Conservation (phyloP, 768 basidiomycete genomes). For the Suillus spraguei region DNA sequence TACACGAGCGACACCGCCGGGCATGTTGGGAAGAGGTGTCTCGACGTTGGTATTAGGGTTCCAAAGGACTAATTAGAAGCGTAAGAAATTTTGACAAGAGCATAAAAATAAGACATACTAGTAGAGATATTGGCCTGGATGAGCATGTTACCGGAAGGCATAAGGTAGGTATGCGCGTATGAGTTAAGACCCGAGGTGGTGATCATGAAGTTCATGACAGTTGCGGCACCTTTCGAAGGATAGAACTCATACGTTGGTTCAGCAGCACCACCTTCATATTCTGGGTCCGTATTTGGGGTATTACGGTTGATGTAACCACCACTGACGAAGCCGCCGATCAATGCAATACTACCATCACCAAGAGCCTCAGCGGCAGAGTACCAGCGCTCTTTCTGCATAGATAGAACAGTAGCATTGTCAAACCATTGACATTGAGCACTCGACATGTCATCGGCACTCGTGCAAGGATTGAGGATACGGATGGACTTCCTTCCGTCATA, state of each 20-base stretch:
- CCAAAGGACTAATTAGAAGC: slow-evolving; percentile 41
- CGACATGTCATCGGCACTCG: slow-evolving; percentile 45
- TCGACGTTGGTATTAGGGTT: slow-evolving; percentile 59
- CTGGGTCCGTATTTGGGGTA: slow-evolving; percentile 67
- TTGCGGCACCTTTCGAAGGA: slow-evolving; percentile 58
- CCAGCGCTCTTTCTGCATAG: slow-evolving; percentile 75
- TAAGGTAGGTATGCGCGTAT: slow-evolving; percentile 73
- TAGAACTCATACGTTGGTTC: slow-evolving; percentile 87
- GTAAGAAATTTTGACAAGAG: neutral
- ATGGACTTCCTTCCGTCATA: slow-evolving; percentile 81
- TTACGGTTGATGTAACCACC: slow-evolving; percentile 84
- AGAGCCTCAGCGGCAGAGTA: slow-evolving; percentile 77
- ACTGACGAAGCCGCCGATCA: slow-evolving; percentile 81
- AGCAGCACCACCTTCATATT: slow-evolving; percentile 64
- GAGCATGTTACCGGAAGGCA: slow-evolving; percentile 78
- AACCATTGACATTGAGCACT: slow-evolving; percentile 68
- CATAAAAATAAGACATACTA: slow-evolving; percentile 41
- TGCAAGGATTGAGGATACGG: slow-evolving; percentile 82
- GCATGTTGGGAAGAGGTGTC: slow-evolving; percentile 71
- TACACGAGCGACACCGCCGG: slow-evolving; percentile 70
- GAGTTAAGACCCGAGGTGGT: slow-evolving; percentile 77
- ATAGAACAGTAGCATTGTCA: slow-evolving; percentile 60
- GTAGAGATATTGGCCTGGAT: slow-evolving; percentile 82
- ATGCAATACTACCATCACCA: slow-evolving; percentile 73
- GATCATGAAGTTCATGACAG: slow-evolving; percentile 66